Conservation (phyloP, 2,329 filamentous ascomycete genomes). For the Phaeophleospora eucalypticola region DNA sequence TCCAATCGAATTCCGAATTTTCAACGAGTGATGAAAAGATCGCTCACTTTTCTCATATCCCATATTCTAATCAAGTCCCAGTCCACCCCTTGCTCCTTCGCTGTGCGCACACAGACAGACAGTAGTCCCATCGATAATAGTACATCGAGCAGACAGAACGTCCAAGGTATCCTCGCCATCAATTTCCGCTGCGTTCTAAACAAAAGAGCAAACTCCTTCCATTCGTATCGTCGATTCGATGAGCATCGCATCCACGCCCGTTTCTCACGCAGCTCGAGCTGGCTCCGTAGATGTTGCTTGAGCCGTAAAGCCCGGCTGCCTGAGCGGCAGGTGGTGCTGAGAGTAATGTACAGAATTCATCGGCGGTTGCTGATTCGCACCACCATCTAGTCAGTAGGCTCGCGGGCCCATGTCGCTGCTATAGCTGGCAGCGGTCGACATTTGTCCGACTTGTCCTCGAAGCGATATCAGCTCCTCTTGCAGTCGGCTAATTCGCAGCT, state of each 20-base stretch:
- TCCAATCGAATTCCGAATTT: too few species aligned
- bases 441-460: constrained; percentile 25
- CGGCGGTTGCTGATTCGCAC: constrained; percentile 1
- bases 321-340: constrained; percentile 6
- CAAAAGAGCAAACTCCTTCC: constrained; percentile 1
- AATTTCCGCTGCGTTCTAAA: constrained; percentile 5
- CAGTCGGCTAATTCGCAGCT: constrained; percentile 41
- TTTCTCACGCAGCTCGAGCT: constrained; percentile 10
- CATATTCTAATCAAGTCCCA: too few species aligned
- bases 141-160: neutral
- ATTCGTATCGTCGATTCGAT: constrained; percentile 6
- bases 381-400: constrained; percentile 16
- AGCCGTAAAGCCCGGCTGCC: constrained; percentile 10
- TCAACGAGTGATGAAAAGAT: too few species aligned
- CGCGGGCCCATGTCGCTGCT: constrained; percentile 28
- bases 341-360: constrained; percentile 17
- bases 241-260: neutral
- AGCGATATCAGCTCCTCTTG: constrained; percentile 42
- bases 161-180: neutral
- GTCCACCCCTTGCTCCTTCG: neutral
- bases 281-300: constrained; percentile 23
- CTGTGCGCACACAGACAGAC: neutral
- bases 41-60: too few species aligned
- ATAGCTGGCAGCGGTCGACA: constrained; percentile 27
- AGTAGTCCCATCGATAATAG: neutral